Conservation (phyloP, 139 green algal genomes). For the Coelastrella sp. region DNA sequence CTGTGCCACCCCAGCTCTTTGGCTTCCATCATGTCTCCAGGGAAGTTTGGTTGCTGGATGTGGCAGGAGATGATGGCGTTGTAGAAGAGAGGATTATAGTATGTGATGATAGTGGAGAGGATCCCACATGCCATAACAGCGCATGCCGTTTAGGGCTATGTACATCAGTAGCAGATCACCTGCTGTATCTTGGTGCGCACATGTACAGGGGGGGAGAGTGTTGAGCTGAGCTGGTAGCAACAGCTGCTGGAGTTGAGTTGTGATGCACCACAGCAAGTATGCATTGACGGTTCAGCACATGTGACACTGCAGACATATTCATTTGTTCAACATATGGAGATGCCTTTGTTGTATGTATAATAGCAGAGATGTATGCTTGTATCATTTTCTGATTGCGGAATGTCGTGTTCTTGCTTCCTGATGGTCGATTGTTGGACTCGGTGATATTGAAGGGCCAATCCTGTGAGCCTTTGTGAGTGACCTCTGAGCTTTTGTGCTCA, state of each 20-base stretch:
- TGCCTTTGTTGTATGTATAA: too few relatives aligned
- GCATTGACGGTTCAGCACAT: neutral
- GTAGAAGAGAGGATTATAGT: slow-evolving; percentile 58
- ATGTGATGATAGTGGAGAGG: slow-evolving; percentile 86
- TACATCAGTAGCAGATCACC: slow-evolving; percentile 83
- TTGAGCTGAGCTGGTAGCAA: too few relatives aligned
- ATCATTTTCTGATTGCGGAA: too few relatives aligned
- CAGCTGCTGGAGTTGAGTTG: neutral
- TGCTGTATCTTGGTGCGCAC: slow-evolving; percentile 76
- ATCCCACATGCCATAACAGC: slow-evolving; percentile 86
- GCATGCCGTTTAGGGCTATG: slow-evolving; percentile 88
- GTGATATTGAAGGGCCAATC: too few relatives aligned
- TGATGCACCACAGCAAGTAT: neutral
- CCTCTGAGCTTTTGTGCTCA: too few relatives aligned
- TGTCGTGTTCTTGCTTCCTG: too few relatives aligned
- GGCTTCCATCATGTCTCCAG: slow-evolving; percentile 79
- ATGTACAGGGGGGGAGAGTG: slow-evolving; percentile 47
- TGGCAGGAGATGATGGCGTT: slow-evolving; percentile 44
- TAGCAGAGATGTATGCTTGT: too few relatives aligned
- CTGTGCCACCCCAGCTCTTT: slow-evolving; percentile 74
- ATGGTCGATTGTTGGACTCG: too few relatives aligned
- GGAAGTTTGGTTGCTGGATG: slow-evolving; percentile 82
- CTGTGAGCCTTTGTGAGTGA: too few relatives aligned
- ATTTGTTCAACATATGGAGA: too few relatives aligned
- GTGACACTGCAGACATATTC: too few relatives aligned